Percentiles rank a stretch among this genome's conserved stretches.
These are phyloP conservation scores for Backusella psychrophila DNA, from an alignment of 192 early-diverging fungal species.

Conservation along the genomic window DNA sequence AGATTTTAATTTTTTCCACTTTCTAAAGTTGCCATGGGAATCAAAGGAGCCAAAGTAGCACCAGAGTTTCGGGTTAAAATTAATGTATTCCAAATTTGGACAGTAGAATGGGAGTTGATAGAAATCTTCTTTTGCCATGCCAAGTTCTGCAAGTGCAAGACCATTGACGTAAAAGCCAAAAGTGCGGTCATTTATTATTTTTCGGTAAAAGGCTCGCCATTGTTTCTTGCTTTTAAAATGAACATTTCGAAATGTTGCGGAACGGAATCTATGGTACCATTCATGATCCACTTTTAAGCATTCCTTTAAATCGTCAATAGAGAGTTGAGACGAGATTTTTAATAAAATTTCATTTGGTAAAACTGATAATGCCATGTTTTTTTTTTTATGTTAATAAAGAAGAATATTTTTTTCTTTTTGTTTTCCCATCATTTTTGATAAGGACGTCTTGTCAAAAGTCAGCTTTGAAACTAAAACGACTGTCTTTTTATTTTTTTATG, in stretches of 20 bases:
- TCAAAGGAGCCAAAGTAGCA: not conserved
- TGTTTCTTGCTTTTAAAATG: not conserved
- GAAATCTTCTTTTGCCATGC: conserved; percentile 3
- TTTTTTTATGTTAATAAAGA: not conserved
- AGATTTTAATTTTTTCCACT: not conserved
- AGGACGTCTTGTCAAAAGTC: not conserved
- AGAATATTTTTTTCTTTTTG: not conserved
- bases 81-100: conserved; percentile 4
- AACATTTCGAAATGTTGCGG: not conserved
- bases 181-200: not conserved
- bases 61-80: conserved; percentile 3
- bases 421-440: not conserved
- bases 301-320: not conserved
- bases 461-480: conserved; percentile 2
- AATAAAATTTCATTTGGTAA: conserved; percentile 13
- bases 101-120: not conserved
- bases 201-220: not conserved
- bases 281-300: not conserved
- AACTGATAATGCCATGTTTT: not conserved
- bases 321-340: not conserved
- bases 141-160: not conserved
- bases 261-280: not conserved
- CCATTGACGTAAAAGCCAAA: not conserved
- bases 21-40: not conserved
- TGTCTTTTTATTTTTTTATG: not conserved